Evolutionary conservation across 768 basidiomycete species (phyloP).

Genomic region (Royoungia palumana): DNA sequence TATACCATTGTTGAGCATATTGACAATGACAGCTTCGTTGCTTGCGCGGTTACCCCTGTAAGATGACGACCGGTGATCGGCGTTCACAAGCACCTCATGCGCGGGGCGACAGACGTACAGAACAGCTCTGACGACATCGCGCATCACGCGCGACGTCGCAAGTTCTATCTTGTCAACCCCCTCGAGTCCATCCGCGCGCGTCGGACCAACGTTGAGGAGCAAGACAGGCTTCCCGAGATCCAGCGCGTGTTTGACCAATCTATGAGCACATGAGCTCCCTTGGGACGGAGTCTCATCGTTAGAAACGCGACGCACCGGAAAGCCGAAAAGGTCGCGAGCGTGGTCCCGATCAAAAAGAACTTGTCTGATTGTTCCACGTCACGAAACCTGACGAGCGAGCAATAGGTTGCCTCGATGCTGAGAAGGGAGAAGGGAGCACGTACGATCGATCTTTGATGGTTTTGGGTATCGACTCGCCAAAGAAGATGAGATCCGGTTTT

Average conservation of each 20-base stretch:
- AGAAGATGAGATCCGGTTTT: conserved; percentile 84
- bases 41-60: conserved; percentile 45
- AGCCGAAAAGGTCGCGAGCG: conserved; percentile 90
- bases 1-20: conserved; percentile 59
- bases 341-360: conserved; percentile 82
- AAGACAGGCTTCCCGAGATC: conserved; percentile 74
- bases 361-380: conserved; percentile 60
- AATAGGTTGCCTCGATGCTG: neutral
- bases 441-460: conserved; percentile 70
- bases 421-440: conserved; percentile 19
- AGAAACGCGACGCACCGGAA: conserved; percentile 52
- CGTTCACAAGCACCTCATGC: neutral
- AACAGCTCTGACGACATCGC: conserved; percentile 55
- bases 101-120: conserved; percentile 44
- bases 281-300: neutral
- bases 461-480: conserved; percentile 81
- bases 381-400: conserved; percentile 41
- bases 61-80: neutral
- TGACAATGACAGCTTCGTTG: conserved; percentile 43
- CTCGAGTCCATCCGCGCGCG: conserved; percentile 69
- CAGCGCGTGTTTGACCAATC: conserved; percentile 77
- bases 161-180: conserved; percentile 81
- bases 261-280: conserved; percentile 25
- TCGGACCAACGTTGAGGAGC: conserved; percentile 84
- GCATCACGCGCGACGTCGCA: conserved; percentile 67